phyloP scores from a whole-genome alignment of 2,329 filamentous ascomycete species.

The Penicillium corylophilum region DNA sequence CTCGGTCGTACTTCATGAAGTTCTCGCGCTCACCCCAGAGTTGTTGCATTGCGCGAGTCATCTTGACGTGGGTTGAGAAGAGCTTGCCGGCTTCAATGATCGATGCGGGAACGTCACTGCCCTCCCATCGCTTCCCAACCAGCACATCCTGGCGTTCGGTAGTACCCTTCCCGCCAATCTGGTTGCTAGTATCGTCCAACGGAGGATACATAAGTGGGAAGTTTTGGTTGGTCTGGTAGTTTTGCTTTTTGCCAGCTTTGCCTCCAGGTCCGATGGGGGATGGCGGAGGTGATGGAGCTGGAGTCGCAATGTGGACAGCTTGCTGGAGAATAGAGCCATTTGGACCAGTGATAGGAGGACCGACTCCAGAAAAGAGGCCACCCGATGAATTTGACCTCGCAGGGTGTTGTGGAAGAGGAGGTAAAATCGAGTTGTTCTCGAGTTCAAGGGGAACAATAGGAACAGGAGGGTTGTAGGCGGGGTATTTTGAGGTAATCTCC shows the following conservation, averaged over 20 bases:
- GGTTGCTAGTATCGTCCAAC: slow-evolving; percentile 82
- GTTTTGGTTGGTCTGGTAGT: slow-evolving; percentile 98
- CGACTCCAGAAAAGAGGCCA: slow-evolving; percentile 60
- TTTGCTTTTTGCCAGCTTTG: slow-evolving; percentile 96
- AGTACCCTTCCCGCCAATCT: slow-evolving; percentile 82
- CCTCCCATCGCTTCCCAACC: slow-evolving; percentile 84
- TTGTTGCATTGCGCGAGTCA: slow-evolving; percentile 87
- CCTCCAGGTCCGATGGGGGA: slow-evolving; percentile 80
- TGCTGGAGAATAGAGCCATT: slow-evolving; percentile 82
- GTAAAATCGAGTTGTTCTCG: slow-evolving; percentile 87
- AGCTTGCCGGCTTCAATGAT: slow-evolving; percentile 93
- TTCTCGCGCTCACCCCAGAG: slow-evolving; percentile 91
- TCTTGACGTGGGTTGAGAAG: slow-evolving; percentile 85
- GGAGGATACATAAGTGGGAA: slow-evolving; percentile 98
- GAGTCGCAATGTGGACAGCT: slow-evolving; percentile 97
- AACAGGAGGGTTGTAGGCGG: slow-evolving; percentile 86
- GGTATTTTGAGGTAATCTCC: slow-evolving; percentile 97
- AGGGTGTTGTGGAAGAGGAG: slow-evolving; percentile 75
- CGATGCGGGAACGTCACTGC: slow-evolving; percentile 86
- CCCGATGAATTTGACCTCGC: slow-evolving; percentile 60
- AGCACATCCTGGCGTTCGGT: slow-evolving; percentile 76
- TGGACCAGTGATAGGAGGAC: slow-evolving; percentile 46
- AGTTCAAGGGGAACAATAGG: slow-evolving; percentile 81
- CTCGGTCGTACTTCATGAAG: slow-evolving; percentile 88
- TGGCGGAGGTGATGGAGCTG: slow-evolving; percentile 90